Evolutionary conservation across 805 yeast genomes (phyloP).

Genomic region (Brettanomyces sp.): DNA sequence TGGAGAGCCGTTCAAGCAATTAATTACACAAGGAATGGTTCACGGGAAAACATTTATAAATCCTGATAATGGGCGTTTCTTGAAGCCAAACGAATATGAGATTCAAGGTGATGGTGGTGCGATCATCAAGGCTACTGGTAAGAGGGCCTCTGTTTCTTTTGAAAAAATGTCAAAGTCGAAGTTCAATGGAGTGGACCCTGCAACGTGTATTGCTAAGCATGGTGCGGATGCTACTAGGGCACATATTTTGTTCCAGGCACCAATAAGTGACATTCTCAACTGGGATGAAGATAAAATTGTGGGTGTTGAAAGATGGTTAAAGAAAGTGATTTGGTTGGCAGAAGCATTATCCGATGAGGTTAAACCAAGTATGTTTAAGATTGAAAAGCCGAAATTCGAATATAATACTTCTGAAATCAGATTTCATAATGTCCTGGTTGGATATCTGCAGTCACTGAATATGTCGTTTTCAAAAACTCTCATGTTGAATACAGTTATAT

Average conservation of each 20-base stretch:
- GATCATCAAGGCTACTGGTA: conserved; percentile 39
- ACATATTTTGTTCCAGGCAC: conserved; percentile 86
- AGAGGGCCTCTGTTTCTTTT: conserved; percentile 44
- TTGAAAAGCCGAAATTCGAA: conserved; percentile 11
- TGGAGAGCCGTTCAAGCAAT: conserved; percentile 74
- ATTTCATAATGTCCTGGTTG: conserved; percentile 50
- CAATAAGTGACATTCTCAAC: conserved; percentile 66
- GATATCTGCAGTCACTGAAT: conserved; percentile 39
- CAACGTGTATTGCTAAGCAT: conserved; percentile 56
- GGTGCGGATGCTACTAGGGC: conserved; percentile 96
- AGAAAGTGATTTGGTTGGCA: conserved; percentile 37
- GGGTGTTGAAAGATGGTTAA: conserved; percentile 84
- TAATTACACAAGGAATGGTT: conserved; percentile 97
- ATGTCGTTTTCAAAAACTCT: conserved; percentile 49
- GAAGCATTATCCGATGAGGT: conserved; percentile 11
- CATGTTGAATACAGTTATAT: conserved; percentile 74
- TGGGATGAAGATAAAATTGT: conserved; percentile 88
- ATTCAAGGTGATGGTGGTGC: conserved; percentile 31
- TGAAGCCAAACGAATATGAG: conserved; percentile 71
- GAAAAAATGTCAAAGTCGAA: conserved; percentile 98
- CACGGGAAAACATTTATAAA: conserved; percentile 79
- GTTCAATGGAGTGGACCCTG: conserved; percentile 89
- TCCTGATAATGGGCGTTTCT: conserved; percentile 62
- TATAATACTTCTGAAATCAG: conserved; percentile 36
- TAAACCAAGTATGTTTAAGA: not conserved